Conservation (phyloP, 176 grass and related monocot genomes). For the Eragrostis curvula region DNA sequence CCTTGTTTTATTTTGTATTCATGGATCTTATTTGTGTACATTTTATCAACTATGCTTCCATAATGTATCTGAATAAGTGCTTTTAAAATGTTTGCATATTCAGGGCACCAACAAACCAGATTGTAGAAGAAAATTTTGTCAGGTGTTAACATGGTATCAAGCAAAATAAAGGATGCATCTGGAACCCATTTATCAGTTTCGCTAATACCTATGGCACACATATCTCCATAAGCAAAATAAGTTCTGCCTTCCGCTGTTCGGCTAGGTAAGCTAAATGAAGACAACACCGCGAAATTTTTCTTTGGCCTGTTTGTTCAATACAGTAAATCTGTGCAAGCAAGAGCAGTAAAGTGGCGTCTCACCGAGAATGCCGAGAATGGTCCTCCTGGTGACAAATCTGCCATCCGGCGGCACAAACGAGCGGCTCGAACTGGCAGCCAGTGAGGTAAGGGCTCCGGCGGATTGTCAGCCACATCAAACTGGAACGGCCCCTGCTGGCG, state of each 20-base stretch:
- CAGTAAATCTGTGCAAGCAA: not conserved
- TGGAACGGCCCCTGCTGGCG: not conserved
- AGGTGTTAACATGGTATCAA: not conserved
- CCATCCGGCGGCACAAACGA: not conserved
- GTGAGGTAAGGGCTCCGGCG: not conserved
- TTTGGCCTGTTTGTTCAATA: not conserved
- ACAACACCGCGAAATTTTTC: not conserved
- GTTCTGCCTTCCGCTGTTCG: not conserved
- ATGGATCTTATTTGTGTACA: not conserved
- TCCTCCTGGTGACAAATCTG: not conserved
- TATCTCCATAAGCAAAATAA: no score
- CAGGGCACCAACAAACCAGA: not conserved
- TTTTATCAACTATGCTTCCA: not conserved
- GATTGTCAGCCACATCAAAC: not conserved
- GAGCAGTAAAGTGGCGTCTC: not conserved
- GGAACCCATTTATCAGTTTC: not conserved
- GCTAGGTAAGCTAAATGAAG: not conserved
- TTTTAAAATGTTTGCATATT: not conserved
- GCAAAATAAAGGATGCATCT: not conserved
- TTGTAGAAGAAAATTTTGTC: not conserved
- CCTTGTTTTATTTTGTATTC: not conserved
- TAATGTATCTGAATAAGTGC: not conserved
- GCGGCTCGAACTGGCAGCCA: not conserved
- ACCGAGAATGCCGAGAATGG: not conserved
- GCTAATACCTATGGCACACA: not conserved